phyloP scores from a whole-genome alignment of 2,329 filamentous ascomycete species.

The Fusarium compactum region DNA sequence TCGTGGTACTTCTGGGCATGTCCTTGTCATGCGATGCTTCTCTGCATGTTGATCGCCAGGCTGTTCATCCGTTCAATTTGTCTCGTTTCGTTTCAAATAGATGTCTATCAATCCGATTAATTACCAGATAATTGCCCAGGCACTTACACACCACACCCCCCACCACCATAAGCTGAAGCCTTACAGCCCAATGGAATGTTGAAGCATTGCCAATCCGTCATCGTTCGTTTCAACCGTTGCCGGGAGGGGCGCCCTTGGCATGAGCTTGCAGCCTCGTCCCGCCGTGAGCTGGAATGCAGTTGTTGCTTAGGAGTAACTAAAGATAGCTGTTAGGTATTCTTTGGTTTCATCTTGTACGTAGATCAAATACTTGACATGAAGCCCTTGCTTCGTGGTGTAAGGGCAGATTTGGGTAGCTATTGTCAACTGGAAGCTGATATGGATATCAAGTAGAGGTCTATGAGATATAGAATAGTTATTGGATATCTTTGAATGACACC shows the following conservation, averaged over 20 bases:
- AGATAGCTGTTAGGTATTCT: background rate
- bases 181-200: constrained; percentile 24
- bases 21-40: constrained; percentile 8
- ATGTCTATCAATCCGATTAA: background rate
- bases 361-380: constrained; percentile 7
- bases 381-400: constrained; percentile 6
- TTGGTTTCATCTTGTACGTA: constrained; percentile 5
- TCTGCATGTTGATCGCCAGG: background rate
- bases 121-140: background rate
- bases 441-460: background rate
- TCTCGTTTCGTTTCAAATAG: constrained; percentile 2
- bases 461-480: background rate
- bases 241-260: constrained; percentile 37
- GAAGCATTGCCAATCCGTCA: constrained; percentile 15
- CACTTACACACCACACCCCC: constrained; percentile 3
- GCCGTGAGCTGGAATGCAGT: constrained; percentile 25
- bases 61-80: background rate
- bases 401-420: background rate
- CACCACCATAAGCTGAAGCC: background rate
- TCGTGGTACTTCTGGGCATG: background rate
- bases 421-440: background rate
- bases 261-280: constrained; percentile 15
- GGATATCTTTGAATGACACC: background rate
- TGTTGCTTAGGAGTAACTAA: background rate
- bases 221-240: constrained; percentile 35